These are phyloP conservation scores for Backusella sp. DNA, from an alignment of 192 early-diverging fungal genomes.

Conservation along the genomic window DNA sequence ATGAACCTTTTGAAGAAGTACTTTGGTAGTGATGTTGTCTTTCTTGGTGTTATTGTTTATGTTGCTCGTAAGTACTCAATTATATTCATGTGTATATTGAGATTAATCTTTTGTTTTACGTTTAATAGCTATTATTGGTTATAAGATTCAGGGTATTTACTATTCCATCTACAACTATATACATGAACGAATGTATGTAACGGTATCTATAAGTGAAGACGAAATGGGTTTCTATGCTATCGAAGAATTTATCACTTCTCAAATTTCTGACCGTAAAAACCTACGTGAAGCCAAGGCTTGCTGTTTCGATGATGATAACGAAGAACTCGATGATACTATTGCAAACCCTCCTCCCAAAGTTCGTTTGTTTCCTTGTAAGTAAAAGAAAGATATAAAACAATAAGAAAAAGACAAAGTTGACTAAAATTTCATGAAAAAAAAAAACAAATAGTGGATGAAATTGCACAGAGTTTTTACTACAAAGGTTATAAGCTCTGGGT, in stretches of 20 bases:
- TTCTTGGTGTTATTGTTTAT: constrained; percentile 23
- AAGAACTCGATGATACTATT: not conserved
- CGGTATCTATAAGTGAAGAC: constrained; percentile 11
- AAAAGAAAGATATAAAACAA: not conserved
- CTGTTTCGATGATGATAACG: not conserved
- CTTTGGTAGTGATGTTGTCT: constrained; percentile 22
- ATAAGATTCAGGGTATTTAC: not conserved
- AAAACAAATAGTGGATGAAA: not conserved
- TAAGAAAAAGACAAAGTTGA: not conserved
- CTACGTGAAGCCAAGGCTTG: constrained; percentile 5
- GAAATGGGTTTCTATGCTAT: constrained; percentile 15
- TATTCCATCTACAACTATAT: not conserved
- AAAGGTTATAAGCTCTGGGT: constrained; percentile 19
- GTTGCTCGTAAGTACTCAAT: constrained; percentile 16
- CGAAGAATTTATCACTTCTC: constrained; percentile 1
- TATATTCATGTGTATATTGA: not conserved
- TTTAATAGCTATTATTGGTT: constrained; percentile 13
- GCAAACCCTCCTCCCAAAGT: constrained; percentile 13
- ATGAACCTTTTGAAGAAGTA: constrained; percentile 14
- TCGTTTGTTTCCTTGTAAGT: constrained; percentile 23
- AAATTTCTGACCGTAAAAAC: not conserved
- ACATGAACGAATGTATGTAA: constrained; percentile 12
- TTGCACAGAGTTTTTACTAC: constrained; percentile 6
- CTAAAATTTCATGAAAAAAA: not conserved
- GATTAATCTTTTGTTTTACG: not conserved